phyloP scores from a whole-genome alignment of 2,329 filamentous ascomycete species.

The Scytalidium lignicola region DNA sequence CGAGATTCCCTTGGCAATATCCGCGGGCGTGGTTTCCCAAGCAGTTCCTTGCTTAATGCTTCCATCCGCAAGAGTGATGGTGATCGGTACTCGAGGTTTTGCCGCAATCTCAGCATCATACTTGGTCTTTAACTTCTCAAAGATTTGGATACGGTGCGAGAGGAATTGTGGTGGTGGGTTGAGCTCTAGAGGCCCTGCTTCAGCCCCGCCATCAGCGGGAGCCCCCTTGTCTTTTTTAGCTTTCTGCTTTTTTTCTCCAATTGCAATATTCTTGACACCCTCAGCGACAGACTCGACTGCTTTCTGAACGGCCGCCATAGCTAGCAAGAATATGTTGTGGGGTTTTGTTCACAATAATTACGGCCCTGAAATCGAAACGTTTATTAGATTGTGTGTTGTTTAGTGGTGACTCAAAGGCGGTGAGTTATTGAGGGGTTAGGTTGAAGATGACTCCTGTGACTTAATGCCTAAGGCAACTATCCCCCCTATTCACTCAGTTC shows the following conservation, averaged over 20 bases:
- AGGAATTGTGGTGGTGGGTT: constrained; percentile 67
- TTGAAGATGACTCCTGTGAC: background rate
- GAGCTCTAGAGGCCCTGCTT: constrained; percentile 41
- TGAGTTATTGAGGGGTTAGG: background rate
- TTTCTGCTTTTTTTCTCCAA: constrained; percentile 38
- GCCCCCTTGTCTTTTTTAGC: constrained; percentile 46
- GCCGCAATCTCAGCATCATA: constrained; percentile 70
- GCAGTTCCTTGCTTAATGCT: constrained; percentile 68
- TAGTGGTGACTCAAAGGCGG: background rate
- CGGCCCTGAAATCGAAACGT: background rate
- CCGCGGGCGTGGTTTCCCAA: constrained; percentile 85
- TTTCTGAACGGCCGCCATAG: constrained; percentile 45
- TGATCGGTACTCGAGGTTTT: constrained; percentile 70
- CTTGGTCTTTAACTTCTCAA: constrained; percentile 82
- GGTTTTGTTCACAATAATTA: background rate
- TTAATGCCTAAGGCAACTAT: background rate
- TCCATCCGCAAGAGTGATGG: constrained; percentile 68
- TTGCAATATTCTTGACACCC: constrained; percentile 54
- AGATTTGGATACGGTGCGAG: constrained; percentile 76
- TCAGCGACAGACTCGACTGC: constrained; percentile 46
- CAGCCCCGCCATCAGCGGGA: constrained; percentile 25
- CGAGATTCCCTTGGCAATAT: constrained; percentile 72
- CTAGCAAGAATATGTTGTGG: constrained; percentile 9
- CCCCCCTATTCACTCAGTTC: background rate
- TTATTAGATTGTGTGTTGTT: background rate